These are phyloP conservation scores for Immersiporthe knoxdaviesiana DNA, from an alignment of 2,329 filamentous ascomycete species.

Conservation along the genomic window DNA sequence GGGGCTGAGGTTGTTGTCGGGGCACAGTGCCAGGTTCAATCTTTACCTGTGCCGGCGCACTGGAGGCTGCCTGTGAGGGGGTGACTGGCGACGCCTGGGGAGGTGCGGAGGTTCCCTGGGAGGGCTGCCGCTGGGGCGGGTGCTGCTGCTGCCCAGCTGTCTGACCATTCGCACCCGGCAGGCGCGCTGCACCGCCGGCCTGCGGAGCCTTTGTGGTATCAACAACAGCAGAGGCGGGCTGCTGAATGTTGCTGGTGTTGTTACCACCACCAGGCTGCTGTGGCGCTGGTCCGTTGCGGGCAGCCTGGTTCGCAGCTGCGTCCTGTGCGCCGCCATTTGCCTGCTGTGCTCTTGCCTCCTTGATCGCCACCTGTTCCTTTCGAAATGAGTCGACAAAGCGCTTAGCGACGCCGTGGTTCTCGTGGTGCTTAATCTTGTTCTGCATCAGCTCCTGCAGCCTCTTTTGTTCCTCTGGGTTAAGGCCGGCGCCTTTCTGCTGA, in stretches of 20 bases:
- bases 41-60: constrained; percentile 40
- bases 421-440: constrained; percentile 49
- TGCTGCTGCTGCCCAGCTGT: constrained; percentile 30
- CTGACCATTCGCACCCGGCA: constrained; percentile 33
- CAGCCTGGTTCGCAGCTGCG: constrained; percentile 27
- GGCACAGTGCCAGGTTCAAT: constrained; percentile 41
- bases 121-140: constrained; percentile 30
- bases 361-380: constrained; percentile 47
- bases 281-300: constrained; percentile 24
- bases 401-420: constrained; percentile 50
- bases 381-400: constrained; percentile 53
- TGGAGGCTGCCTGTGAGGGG: constrained; percentile 32
- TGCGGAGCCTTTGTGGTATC: constrained; percentile 52
- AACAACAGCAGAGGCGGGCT: constrained; percentile 48
- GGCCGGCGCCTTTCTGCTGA: constrained; percentile 46
- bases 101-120: constrained; percentile 29
- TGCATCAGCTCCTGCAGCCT: constrained; percentile 48
- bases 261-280: constrained; percentile 32
- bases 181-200: constrained; percentile 35
- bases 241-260: constrained; percentile 29
- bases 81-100: constrained; percentile 32
- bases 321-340: constrained; percentile 30
- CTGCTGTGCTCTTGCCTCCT: constrained; percentile 33
- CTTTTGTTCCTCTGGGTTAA: constrained; percentile 53
- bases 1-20: constrained; percentile 33